Base-by-base conservation (phyloP, 164 flowering plant species). In the Macadamia tetraphylla region DNA sequence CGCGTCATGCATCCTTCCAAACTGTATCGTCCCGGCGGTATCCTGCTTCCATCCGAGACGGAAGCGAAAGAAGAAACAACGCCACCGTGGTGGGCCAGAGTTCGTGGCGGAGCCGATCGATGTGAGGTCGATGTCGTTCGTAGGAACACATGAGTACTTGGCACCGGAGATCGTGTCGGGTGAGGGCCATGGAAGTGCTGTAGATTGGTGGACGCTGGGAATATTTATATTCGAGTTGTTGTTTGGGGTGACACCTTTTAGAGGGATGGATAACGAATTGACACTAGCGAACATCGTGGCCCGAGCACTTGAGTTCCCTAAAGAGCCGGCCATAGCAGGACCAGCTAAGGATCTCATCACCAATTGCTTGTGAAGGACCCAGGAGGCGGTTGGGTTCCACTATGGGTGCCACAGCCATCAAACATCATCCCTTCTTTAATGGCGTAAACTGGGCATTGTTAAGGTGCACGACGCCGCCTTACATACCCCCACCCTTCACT, bases 151-250 rank as follows among this genome's bases (percentile, higher is more conserved):
- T 62, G 97, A 92, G 79, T 92, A 92, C 71, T 65, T 92, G 65
- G 94, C 97, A 0, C 97, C 97, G 6, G 97, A 92, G 77, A 92
- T 92, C 29, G 85, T 92, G 3, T 83, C 87, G 0, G 97, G 94
- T 0, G 97, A 92, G 66, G 97, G 97, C 2, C 97, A 92, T 67
- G 95, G 97, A 3, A 88, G 83, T 62, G 87, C 94, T 1, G 97
- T 92, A 18, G 97, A 92, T 77, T 92, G 97, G 97, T 92, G 97
- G 97, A 92, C 97, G 3, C 67, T 92, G 10, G 97, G 97, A 29
- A 74, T 92, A 7, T 85, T 92, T 75, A 76, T 92, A 12, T 92
- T 77, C 60, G 97, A 92, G 73, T 66, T 92, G 17, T 79, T 89
- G 23, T 89, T 83, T 65, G 97, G 97, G 0, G 76, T 73, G 60